Evolutionary conservation across 2,329 filamentous ascomycete genomes (phyloP), one percentile per base, ranked within the genome.

Genomic region (Pseudogymnoascus sp.): DNA sequence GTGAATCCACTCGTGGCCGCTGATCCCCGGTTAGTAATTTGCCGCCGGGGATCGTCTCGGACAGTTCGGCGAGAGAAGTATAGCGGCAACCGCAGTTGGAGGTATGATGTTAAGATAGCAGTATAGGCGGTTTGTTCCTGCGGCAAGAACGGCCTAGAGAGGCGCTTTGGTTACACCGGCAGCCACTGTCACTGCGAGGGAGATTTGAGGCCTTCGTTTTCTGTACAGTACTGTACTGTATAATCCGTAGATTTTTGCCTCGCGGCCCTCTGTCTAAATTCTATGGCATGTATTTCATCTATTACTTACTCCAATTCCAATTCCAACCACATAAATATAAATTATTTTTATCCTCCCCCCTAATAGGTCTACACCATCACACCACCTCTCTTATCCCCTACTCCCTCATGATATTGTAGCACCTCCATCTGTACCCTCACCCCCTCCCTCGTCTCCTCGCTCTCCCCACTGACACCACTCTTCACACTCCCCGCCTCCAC

Each of bases 341-440:
- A 56, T 56, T 56, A 56, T 18, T 56, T 56, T 14, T 56, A 18
- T 7, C 49, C 28, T 3, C 49, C 28, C 28, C 28, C 12, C 21
- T 18, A 14, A 18, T 56, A 49, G 31, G 18, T 34, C 49, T 56
- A 56, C 16, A 56, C 49, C 49, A 34, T 56, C 6, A 1, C 28
- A 3, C 2, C n/a, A 1, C n/a, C 28, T 9, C 49, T 56, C 49
- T 34, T 56, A 25, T 34, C 49, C 5, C 28, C 49, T 2, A 12
- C 8, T 5, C 49, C 49, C 49, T 56, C 49, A 34, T 56, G 49
- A 34, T 56, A 60, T 11, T 60, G 59, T 14, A 60, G 7, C n/a
- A 60, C 59, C 38, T 60, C 59, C 18, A 23, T 60, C 36, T 60
- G 34, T 9, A 60, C 59, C 9, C 59, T 60, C 14, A 60, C 59